These are phyloP conservation scores for Pseudogymnoascus sp. DNA, from an alignment of 2,329 filamentous ascomycete genomes.

Conservation along the genomic window DNA sequence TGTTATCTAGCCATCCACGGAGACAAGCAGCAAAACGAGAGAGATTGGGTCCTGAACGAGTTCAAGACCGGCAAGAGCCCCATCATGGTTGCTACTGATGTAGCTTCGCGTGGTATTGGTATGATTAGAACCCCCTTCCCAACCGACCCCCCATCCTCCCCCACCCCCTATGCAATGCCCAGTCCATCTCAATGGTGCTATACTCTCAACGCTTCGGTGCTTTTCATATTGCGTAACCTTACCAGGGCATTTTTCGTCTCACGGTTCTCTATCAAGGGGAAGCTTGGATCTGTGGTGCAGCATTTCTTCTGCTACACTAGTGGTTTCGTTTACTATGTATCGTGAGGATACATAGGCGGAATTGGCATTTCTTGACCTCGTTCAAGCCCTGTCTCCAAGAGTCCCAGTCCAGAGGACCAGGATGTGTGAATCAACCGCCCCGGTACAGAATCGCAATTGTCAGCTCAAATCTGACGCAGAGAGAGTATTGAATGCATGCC, in stretches of 20 bases:
- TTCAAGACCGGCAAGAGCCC: conserved; percentile 99
- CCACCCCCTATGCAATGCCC: conserved; percentile 41
- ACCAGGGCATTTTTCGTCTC: conserved; percentile 81
- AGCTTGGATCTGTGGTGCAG: conserved; percentile 80
- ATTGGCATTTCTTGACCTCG: conserved; percentile 70
- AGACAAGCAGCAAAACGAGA: conserved; percentile 98
- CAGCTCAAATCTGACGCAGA: conserved; percentile 30
- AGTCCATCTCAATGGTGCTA: conserved; percentile 62
- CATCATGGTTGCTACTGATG: conserved; percentile 99
- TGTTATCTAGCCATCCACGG: conserved; percentile 74
- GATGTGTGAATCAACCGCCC: conserved; percentile 46
- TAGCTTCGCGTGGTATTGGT: conserved; percentile 99
- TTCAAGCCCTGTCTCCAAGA: conserved; percentile 69
- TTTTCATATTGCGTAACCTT: conserved; percentile 82
- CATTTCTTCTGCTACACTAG: conserved; percentile 60
- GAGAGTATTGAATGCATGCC: conserved; percentile 33
- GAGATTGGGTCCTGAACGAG: conserved; percentile 98
- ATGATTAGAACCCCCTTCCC: conserved; percentile 64
- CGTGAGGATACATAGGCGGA: conserved; percentile 65
- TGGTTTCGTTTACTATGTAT: conserved; percentile 66
- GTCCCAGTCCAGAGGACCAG: conserved; percentile 50
- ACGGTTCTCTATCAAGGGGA: conserved; percentile 73
- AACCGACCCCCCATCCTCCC: conserved; percentile 27
- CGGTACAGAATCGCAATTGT: conserved; percentile 39
- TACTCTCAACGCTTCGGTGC: conserved; percentile 87